These are phyloP conservation scores for Fusarium robinianum DNA, from an alignment of 2,329 filamentous ascomycete genomes.

Conservation along the genomic window DNA sequence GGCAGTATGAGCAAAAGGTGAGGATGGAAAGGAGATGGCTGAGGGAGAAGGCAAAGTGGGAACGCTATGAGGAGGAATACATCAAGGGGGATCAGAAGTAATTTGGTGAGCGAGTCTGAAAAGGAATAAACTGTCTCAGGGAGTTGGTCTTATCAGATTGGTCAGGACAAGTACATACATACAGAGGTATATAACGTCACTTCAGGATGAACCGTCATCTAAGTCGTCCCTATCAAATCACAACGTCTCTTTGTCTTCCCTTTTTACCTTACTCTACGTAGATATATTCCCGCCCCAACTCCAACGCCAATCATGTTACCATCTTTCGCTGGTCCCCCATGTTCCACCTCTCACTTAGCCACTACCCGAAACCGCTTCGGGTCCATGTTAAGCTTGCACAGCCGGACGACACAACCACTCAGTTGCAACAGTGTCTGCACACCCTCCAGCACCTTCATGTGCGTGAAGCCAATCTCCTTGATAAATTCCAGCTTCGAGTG, in stretches of 20 bases:
- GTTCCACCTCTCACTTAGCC: constrained; percentile 38
- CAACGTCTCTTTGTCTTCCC: constrained; percentile 23
- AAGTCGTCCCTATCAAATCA: constrained; percentile 31
- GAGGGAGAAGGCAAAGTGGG: constrained; percentile 70
- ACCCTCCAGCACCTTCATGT: constrained; percentile 98
- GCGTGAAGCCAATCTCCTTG: constrained; percentile 97
- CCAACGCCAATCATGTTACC: constrained; percentile 44
- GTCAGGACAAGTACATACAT: too few relatives aligned
- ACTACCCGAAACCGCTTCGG: constrained; percentile 71
- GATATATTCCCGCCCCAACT: too few relatives aligned
- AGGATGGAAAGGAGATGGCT: constrained; percentile 66
- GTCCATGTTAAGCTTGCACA: constrained; percentile 97
- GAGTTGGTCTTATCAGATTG: too few relatives aligned
- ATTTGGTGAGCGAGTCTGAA: constrained; percentile 12
- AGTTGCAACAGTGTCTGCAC: constrained; percentile 94
- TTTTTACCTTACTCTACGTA: constrained; percentile 26
- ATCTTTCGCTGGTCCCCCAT: too few relatives aligned
- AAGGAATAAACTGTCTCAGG: neutral
- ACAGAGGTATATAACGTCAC: too few relatives aligned
- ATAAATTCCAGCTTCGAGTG: constrained; percentile 97
- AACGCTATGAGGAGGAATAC: constrained; percentile 66
- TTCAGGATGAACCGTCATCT: too few relatives aligned
- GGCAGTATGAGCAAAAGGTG: constrained; percentile 68
- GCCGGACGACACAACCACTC: constrained; percentile 85
- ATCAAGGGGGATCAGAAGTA: constrained; percentile 49